These are phyloP conservation scores for Metschnikowia baotianmanensis DNA, from an alignment of 805 yeast genomes.

Conservation along the genomic window DNA sequence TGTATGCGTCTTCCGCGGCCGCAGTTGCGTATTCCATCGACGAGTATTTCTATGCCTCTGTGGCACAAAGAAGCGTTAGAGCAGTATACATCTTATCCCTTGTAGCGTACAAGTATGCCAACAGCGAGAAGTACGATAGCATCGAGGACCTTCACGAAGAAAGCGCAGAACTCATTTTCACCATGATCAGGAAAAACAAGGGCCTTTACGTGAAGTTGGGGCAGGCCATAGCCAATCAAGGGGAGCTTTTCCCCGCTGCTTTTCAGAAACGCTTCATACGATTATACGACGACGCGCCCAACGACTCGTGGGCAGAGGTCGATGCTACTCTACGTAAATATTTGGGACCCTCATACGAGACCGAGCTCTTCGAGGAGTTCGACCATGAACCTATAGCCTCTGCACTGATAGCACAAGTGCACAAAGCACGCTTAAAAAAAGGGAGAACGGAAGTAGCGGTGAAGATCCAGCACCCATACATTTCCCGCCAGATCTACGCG, in stretches of 20 bases:
- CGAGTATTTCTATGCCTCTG: conserved; percentile 43
- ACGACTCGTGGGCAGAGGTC: conserved; percentile 48
- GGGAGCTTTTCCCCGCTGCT: conserved; percentile 61
- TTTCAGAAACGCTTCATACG: conserved; percentile 55
- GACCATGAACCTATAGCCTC: conserved; percentile 66
- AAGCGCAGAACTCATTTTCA: conserved; percentile 43
- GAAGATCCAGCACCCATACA: conserved; percentile 64
- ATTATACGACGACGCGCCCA: conserved; percentile 69
- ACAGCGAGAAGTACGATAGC: conserved; percentile 32
- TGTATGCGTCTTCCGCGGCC: conserved; percentile 5
- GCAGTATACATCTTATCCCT: conserved; percentile 46
- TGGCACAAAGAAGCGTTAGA: conserved; percentile 49
- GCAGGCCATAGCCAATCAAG: conserved; percentile 77
- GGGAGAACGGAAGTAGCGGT: conserved; percentile 57
- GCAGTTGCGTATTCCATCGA: conserved; percentile 32
- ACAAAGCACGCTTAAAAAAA: conserved; percentile 44
- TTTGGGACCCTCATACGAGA: conserved; percentile 43
- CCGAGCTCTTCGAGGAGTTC: conserved; percentile 39
- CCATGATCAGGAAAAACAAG: conserved; percentile 32
- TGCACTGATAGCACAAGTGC: conserved; percentile 75
- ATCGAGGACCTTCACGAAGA: conserved; percentile 58
- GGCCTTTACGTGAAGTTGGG: conserved; percentile 72
- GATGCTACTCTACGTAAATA: conserved; percentile 40
- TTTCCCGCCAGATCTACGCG: conserved; percentile 55
- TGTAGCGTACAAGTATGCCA: conserved; percentile 61